Conservation (phyloP, 805 yeast species). For the Teunomyces gatunensis region DNA sequence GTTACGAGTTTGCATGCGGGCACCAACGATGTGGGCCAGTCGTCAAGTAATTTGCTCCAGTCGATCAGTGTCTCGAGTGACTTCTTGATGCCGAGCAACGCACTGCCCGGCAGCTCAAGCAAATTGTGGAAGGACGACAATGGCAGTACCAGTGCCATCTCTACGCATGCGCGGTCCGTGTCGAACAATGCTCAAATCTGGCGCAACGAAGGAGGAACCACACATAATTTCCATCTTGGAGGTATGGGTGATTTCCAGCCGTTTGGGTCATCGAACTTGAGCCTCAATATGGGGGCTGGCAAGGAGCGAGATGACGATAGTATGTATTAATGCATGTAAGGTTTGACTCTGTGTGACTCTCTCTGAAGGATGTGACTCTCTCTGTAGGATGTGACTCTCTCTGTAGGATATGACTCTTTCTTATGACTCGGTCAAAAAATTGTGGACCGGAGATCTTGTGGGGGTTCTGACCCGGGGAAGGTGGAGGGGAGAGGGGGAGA, state of each 20-base stretch:
- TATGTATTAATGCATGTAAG: neutral
- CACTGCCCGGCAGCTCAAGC: conserved; percentile 1
- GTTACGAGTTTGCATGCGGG: conserved; percentile 10
- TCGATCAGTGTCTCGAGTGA: conserved; percentile 2
- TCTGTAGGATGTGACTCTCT: too few relatives aligned
- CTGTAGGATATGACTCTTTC: neutral
- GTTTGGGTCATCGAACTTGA: conserved; percentile 7
- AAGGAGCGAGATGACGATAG: conserved; percentile 1
- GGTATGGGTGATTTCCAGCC: conserved; percentile 15
- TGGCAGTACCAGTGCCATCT: neutral
- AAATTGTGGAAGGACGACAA: conserved; percentile 7
- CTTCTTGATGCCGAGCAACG: neutral
- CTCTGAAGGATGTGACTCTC: too few relatives aligned
- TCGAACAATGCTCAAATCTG: conserved; percentile 17
- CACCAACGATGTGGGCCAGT: neutral
- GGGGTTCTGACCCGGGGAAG: too few relatives aligned
- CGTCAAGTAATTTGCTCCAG: neutral
- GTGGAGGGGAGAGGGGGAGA: too few relatives aligned
- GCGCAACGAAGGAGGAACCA: conserved; percentile 14
- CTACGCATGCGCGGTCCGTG: conserved; percentile 15
- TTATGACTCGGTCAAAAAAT: too few relatives aligned
- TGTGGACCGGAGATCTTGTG: too few relatives aligned
- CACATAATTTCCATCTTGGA: conserved; percentile 11
- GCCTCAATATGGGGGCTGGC: conserved; percentile 2
- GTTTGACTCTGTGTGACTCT: neutral